Evolutionary conservation across 176 grass and related monocot genomes (phyloP), one percentile per base, ranked within the genome.

Genomic region (Bolboschoenus planiculmis): DNA sequence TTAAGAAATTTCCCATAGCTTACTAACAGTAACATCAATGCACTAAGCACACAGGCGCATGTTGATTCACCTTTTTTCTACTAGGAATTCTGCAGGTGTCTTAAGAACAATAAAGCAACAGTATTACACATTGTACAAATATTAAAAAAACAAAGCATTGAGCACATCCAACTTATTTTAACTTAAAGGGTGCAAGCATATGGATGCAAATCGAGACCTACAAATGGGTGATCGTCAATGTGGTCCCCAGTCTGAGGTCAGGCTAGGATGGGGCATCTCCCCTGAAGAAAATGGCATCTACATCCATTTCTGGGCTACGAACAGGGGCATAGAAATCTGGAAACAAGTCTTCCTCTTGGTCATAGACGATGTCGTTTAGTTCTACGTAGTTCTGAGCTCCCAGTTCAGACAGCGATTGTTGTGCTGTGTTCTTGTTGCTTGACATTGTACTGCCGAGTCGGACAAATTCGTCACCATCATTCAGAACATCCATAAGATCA

Each of bases 341-440:
- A 48, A 48, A 48, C 18, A 42, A 18, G 36, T 81, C 18, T 8
- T 43, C 34, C 13, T 23, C 34, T 27, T 77, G 56, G 10, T 61
- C 55, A 80, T 5, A 59, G 37, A 82, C 6, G 56, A 99, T 56
- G 82, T 93, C 91, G 63, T 89, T 89, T 34, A 95, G 80, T 60
- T 91, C 89, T 5, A 93, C 2, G 83, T 53, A 95, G 23, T 99
- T 66, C 40, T 90, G 81, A 81, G 42, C 35, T 0, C 70, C 82
- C 42, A 92, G 30, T 82, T 87, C 82, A 37, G 84, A 56, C 26
- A 78, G 46, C 5, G 84, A 31, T 15, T 70, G 78, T 10, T 88
- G n/a, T 3, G 60, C 26, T 7, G 3, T 26, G 44, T 57, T 57
- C 54, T 82, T 67, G 48, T 39, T 10, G 23, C 4, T 47, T 74